phyloP scores from a whole-genome alignment of 2,329 filamentous ascomycete genomes.

The Simplicillium sp. region DNA sequence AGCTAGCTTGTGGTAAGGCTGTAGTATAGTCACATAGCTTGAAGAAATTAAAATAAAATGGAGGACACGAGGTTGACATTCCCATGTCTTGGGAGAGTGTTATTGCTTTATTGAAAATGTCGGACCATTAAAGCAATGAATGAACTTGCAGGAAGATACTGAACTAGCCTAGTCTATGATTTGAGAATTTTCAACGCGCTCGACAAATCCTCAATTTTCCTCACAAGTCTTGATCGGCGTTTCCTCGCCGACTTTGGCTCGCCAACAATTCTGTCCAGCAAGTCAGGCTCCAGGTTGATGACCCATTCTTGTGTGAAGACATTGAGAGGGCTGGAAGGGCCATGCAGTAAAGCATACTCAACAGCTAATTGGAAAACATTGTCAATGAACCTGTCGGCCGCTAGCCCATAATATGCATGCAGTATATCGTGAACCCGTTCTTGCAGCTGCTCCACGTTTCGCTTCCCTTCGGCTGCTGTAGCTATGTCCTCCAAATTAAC shows the following conservation, averaged over 20 bases:
- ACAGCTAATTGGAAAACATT: slow-evolving; percentile 22
- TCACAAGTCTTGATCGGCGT: slow-evolving; percentile 10
- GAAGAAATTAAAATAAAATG: too few relatives aligned
- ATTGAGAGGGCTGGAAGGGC: slow-evolving; percentile 15
- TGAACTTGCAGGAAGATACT: too few relatives aligned
- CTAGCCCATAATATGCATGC: slow-evolving; percentile 21
- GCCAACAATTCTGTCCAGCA: slow-evolving; percentile 16
- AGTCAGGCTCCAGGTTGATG: slow-evolving; percentile 10
- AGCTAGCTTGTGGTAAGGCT: too few relatives aligned
- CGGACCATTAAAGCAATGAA: too few relatives aligned
- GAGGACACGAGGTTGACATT: too few relatives aligned
- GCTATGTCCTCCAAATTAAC: slow-evolving; percentile 10
- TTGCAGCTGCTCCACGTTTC: slow-evolving; percentile 10
- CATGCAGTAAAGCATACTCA: slow-evolving; percentile 15
- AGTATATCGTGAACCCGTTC: slow-evolving; percentile 21
- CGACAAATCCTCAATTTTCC: slow-evolving; percentile 12
- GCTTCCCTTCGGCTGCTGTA: slow-evolving; percentile 8
- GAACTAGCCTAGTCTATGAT: too few relatives aligned
- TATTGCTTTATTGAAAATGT: too few relatives aligned
- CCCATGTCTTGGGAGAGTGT: too few relatives aligned
- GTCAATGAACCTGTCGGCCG: slow-evolving; percentile 22
- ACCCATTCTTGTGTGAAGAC: slow-evolving; percentile 17
- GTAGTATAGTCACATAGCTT: too few relatives aligned
- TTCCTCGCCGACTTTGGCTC: slow-evolving; percentile 13
- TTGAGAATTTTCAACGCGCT: too few relatives aligned